phyloP scores from a whole-genome alignment of 2,329 filamentous ascomycete species.

The Fusarium sp. region DNA sequence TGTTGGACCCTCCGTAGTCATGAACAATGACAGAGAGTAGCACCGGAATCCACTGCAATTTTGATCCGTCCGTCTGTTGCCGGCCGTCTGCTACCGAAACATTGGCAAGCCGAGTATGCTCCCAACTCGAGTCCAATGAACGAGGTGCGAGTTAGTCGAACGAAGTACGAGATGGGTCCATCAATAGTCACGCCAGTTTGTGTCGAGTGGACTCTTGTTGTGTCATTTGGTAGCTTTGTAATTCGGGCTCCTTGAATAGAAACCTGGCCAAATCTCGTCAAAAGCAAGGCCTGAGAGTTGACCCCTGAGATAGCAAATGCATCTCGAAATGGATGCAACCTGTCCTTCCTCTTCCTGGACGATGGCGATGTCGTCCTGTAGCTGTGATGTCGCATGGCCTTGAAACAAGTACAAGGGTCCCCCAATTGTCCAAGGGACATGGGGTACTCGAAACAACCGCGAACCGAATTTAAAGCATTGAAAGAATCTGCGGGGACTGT shows the following conservation, averaged over 20 bases:
- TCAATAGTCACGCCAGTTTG: slow-evolving; percentile 2
- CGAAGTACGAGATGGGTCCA: slow-evolving; percentile 7
- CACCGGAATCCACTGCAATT: slow-evolving; percentile 19
- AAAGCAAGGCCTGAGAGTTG: slow-evolving; percentile 1
- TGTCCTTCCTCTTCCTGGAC: slow-evolving; percentile 9
- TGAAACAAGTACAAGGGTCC: slow-evolving; percentile 41
- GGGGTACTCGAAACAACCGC: slow-evolving; percentile 36
- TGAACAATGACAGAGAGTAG: slow-evolving; percentile 22
- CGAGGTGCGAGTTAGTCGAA: not conserved
- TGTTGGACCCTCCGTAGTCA: not conserved
- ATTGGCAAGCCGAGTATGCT: slow-evolving; percentile 18
- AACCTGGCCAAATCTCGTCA: slow-evolving; percentile 1
- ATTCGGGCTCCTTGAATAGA: not conserved
- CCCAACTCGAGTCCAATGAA: not conserved
- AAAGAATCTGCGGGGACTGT: slow-evolving; percentile 32
- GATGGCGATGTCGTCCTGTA: slow-evolving; percentile 21
- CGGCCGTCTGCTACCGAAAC: slow-evolving; percentile 15
- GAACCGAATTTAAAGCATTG: slow-evolving; percentile 30
- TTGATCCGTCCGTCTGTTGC: slow-evolving; percentile 24
- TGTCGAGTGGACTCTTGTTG: not conserved
- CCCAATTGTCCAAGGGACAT: slow-evolving; percentile 14
- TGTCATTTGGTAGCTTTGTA: not conserved
- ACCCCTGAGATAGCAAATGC: slow-evolving; percentile 7
- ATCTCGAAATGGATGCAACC: slow-evolving; percentile 10
- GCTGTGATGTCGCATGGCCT: slow-evolving; percentile 35